A percentile compares a stretch with the other conserved stretches of the same genome.
phyloP scores from a whole-genome alignment of 2,329 filamentous ascomycete species.

The Aspergillus hortae region DNA sequence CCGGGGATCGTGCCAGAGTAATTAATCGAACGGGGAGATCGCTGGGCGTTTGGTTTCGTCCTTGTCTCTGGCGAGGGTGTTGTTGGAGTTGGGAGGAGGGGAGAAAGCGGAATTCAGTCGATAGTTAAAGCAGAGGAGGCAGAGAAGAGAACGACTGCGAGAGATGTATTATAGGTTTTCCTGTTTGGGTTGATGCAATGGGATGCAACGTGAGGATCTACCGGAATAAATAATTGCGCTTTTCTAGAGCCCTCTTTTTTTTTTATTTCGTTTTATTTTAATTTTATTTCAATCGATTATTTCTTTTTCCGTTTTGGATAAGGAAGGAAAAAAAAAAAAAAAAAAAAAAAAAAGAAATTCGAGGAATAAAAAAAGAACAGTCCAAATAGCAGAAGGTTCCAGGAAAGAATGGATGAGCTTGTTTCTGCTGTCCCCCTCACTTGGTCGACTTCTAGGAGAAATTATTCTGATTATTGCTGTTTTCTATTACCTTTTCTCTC shows the following conservation, averaged over 20 bases:
- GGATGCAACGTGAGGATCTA: neutral
- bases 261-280: too few species aligned
- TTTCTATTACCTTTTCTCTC: neutral
- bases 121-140: neutral
- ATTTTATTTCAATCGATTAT: too few species aligned
- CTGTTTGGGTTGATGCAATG: neutral
- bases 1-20: neutral
- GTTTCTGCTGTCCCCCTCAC: neutral
- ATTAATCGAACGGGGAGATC: neutral
- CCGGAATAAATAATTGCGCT: neutral
- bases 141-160: neutral
- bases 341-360: neutral
- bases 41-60: neutral
- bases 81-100: neutral
- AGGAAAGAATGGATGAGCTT: conserved; percentile 1
- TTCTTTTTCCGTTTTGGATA: neutral
- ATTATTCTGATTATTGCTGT: neutral
- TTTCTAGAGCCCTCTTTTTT: neutral
- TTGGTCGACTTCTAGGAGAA: neutral
- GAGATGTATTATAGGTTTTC: neutral
- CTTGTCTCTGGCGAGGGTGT: neutral
- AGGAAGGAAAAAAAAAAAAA: conserved; percentile 1
- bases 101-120: neutral
- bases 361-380: conserved; percentile 1
- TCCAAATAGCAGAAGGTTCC: neutral